A percentile compares a stretch with the other conserved stretches of the same genome.
phyloP scores from a whole-genome alignment of 2,329 filamentous ascomycete genomes.

The Diaporthe destruens region DNA sequence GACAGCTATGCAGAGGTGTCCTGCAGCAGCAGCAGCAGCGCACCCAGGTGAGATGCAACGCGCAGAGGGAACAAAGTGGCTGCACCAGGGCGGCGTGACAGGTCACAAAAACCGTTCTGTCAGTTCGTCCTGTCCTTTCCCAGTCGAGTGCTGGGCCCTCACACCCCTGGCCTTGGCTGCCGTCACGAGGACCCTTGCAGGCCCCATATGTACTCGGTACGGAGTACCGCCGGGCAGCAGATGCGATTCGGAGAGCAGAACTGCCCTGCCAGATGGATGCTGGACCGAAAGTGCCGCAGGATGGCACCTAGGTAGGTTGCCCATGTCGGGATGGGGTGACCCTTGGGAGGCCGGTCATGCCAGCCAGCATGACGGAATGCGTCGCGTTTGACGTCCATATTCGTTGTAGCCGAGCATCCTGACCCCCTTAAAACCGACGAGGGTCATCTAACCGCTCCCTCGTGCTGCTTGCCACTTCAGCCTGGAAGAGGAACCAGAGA shows the following conservation, averaged over 20 bases:
- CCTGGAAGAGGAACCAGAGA: constrained; percentile 31
- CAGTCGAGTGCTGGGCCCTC: constrained; percentile 5
- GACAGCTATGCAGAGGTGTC: constrained; percentile 32
- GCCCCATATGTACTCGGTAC: background rate
- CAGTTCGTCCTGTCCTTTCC: constrained; percentile 2
- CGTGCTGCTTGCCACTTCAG: constrained; percentile 4
- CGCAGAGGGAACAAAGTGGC: constrained; percentile 3
- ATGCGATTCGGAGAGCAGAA: constrained; percentile 19
- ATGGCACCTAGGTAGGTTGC: constrained; percentile 5
- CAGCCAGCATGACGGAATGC: constrained; percentile 29
- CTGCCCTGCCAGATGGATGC: constrained; percentile 7
- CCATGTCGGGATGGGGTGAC: constrained; percentile 32
- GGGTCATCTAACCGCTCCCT: constrained; percentile 25
- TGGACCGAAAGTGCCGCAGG: constrained; percentile 34
- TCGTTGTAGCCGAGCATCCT: constrained; percentile 28
- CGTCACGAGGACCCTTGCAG: constrained; percentile 34
- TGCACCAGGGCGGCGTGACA: constrained; percentile 25
- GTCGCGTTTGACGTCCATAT: constrained; percentile 16
- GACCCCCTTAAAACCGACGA: constrained; percentile 21
- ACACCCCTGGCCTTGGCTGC: constrained; percentile 23
- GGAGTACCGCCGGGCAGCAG: constrained; percentile 5
- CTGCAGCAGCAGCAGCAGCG: constrained; percentile 28
- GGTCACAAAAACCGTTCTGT: constrained; percentile 22
- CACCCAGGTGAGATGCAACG: constrained; percentile 25
- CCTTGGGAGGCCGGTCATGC: constrained; percentile 8